Evolutionary conservation across 176 grass and related monocot species (phyloP).

Genomic region (Oryza rufipogon): DNA sequence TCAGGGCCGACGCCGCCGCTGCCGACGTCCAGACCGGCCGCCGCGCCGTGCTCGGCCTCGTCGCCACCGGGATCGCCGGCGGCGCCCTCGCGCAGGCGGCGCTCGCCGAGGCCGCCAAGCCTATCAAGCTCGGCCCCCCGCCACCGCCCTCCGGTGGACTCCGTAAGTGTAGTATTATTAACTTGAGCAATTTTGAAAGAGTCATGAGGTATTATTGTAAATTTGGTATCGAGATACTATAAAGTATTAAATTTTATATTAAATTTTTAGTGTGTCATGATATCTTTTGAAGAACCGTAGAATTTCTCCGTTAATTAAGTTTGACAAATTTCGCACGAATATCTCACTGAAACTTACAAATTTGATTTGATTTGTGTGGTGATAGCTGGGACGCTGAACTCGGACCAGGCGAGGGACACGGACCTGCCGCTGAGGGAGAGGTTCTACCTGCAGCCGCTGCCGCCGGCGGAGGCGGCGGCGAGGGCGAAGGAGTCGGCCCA

Average conservation of each 20-base stretch:
- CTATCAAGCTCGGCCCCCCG: conserved; percentile 61
- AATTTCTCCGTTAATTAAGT: no score
- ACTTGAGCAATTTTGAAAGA: no score
- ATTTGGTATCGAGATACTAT: no score
- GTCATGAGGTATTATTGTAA: no score
- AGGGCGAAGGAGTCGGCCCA: conserved; percentile 84
- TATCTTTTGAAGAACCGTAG: no score
- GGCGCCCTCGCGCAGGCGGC: conserved; percentile 58
- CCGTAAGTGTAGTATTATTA: conserved; percentile 27
- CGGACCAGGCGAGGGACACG: conserved; percentile 76
- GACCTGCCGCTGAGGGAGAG: conserved; percentile 60
- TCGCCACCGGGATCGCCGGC: conserved; percentile 63
- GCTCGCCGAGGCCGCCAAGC: conserved; percentile 38
- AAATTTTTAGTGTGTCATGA: no score
- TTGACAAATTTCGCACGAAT: no score
- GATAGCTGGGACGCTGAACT: conserved; percentile 74
- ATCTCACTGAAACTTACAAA: no score
- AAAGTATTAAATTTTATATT: no score
- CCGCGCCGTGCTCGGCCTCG: conserved; percentile 71
- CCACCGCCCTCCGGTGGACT: conserved; percentile 81
- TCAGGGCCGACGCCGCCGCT: conserved; percentile 49
- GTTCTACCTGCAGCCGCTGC: conserved; percentile 78
- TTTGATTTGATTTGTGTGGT: not conserved
- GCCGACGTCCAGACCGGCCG: conserved; percentile 55
- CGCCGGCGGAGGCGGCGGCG: conserved; percentile 55